A percentile compares a stretch with the other conserved stretches of the same genome.
Evolutionary conservation across 208 protist species (phyloP).

Genomic region (Trypanosoma conorhini): DNA sequence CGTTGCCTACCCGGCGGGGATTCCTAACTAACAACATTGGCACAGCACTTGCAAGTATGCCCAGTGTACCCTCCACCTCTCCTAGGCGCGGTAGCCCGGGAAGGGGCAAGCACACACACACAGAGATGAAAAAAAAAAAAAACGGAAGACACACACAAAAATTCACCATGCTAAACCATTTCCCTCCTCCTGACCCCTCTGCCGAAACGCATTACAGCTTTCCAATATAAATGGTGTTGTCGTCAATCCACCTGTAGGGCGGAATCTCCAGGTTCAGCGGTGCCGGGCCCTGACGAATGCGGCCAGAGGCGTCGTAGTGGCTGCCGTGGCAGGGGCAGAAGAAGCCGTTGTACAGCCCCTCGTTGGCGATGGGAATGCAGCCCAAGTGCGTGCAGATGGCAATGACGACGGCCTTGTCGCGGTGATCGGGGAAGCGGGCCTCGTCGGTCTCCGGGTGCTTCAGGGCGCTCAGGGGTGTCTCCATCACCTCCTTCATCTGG

Average conservation of each 20-base stretch:
- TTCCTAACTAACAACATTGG: conserved; percentile 2
- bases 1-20: background rate
- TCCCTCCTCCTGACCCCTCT: background rate
- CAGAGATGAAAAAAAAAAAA: background rate
- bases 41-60: background rate
- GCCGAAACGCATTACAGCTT: conserved; percentile 54
- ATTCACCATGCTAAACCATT: background rate
- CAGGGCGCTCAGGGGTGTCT: conserved; percentile 86
- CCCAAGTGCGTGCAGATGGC: conserved; percentile 99
- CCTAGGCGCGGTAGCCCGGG: background rate
- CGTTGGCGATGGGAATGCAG: conserved; percentile 97
- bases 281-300: conserved; percentile 98
- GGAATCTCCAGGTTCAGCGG: conserved; percentile 99
- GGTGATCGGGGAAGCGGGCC: conserved; percentile 83
- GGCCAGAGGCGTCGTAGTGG: conserved; percentile 98
- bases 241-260: conserved; percentile 95
- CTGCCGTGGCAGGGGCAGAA: conserved; percentile 99
- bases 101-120: background rate
- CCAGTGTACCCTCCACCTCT: background rate
- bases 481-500: conserved; percentile 92
- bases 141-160: background rate
- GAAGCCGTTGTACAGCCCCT: conserved; percentile 97
- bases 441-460: conserved; percentile 96
- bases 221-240: conserved; percentile 95
- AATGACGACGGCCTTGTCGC: conserved; percentile 95